phyloP scores from a whole-genome alignment of 2,329 filamentous ascomycete species.

The Cordyceps pruinosa region DNA sequence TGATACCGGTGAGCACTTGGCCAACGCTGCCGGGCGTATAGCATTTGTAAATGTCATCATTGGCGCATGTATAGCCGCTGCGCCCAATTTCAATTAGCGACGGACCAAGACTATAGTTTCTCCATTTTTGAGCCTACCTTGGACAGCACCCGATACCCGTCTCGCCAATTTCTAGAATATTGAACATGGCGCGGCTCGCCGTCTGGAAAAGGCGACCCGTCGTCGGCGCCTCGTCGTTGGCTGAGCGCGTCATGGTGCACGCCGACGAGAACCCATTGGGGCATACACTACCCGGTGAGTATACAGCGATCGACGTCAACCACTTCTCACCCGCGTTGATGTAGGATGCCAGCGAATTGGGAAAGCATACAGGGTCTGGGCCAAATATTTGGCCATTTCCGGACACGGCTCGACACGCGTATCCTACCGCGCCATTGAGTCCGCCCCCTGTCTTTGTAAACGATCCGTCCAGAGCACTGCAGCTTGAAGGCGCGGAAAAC shows the following conservation, averaged over 20 bases:
- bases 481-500: neutral
- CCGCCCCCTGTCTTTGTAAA: neutral
- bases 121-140: neutral
- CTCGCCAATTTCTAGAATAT: neutral
- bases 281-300: neutral
- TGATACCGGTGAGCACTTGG: neutral
- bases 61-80: slow-evolving; percentile 1
- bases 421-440: neutral
- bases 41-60: slow-evolving; percentile 1
- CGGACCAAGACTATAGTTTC: neutral
- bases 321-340: neutral
- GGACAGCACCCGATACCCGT: neutral
- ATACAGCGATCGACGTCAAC: neutral
- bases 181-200: neutral
- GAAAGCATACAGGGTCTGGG: neutral
- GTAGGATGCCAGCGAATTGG: neutral
- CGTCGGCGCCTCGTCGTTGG: neutral
- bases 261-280: neutral
- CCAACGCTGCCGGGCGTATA: neutral
- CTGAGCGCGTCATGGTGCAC: neutral
- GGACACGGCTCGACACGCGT: neutral
- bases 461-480: neutral
- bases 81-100: neutral
- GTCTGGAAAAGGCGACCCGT: neutral
- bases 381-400: neutral